Conservation (phyloP, 495 filamentous ascomycete species). For the Cairneyella variabilis region DNA sequence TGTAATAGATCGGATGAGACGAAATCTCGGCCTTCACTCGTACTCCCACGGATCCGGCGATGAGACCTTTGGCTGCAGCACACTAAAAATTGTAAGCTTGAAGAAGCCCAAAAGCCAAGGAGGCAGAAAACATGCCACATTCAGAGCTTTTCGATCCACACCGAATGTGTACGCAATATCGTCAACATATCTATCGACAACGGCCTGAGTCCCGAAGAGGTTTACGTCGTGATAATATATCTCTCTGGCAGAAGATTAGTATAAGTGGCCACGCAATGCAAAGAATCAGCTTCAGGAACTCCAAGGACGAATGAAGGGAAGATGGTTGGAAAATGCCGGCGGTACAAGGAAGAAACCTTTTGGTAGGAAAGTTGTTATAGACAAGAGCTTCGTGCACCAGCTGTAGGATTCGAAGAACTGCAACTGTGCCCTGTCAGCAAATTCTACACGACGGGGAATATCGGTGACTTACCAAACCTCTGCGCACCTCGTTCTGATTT, state of each 20-base stretch:
- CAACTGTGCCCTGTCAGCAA: conserved; percentile 11
- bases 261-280: too few relatives aligned
- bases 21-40: conserved; percentile 9
- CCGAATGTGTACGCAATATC: conserved; percentile 77
- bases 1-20: too few relatives aligned
- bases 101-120: background rate
- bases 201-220: conserved; percentile 70
- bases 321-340: background rate
- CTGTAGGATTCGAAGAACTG: conserved; percentile 62
- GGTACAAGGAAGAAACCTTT: conserved; percentile 51
- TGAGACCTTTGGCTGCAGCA: conserved; percentile 71
- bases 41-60: conserved; percentile 48
- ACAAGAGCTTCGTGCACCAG: conserved; percentile 66
- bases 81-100: conserved; percentile 37
- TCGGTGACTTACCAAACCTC: conserved; percentile 54
- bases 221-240: conserved; percentile 86
- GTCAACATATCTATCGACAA: conserved; percentile 77
- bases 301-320: background rate
- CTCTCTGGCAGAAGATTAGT: conserved; percentile 51
- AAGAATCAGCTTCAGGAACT: too few relatives aligned
- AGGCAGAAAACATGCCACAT: conserved; percentile 48
- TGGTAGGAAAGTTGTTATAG: conserved; percentile 62
- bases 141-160: conserved; percentile 56
- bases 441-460: background rate
- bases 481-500: conserved; percentile 55